A percentile compares a stretch with the other conserved stretches of the same genome.
Conservation (phyloP, 2,329 filamentous ascomycete species). For the Daldinia eschscholtzii region DNA sequence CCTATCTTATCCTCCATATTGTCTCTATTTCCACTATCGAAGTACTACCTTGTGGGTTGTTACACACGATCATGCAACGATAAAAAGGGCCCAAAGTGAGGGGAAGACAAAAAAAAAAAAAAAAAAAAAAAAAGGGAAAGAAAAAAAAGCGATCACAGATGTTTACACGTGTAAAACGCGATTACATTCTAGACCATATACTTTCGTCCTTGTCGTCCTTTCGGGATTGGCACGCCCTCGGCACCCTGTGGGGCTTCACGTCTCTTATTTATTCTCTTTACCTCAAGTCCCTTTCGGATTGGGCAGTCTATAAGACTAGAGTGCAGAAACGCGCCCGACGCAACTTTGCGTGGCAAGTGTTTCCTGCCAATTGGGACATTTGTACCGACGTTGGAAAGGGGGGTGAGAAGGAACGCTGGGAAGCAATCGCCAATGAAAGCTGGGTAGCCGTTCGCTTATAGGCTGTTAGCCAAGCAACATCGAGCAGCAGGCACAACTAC, state of each 20-base stretch:
- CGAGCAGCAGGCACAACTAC: slow-evolving; percentile 21
- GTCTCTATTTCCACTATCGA: slow-evolving; percentile 1
- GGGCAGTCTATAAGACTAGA: slow-evolving; percentile 22
- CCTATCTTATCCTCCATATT: slow-evolving; percentile 18
- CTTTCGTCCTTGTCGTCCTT: slow-evolving; percentile 10
- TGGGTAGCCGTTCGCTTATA: slow-evolving; percentile 27
- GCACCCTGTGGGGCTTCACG: slow-evolving; percentile 28
- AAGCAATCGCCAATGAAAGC: slow-evolving; percentile 25
- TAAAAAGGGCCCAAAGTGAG: background rate
- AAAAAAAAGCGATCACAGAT: slow-evolving; percentile 10
- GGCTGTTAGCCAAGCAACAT: slow-evolving; percentile 32
- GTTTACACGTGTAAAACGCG: slow-evolving; percentile 21
- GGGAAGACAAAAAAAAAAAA: slow-evolving; percentile 4
- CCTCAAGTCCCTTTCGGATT: slow-evolving; percentile 32
- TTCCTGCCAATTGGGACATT: slow-evolving; percentile 38
- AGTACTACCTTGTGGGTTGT: background rate
- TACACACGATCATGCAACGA: background rate
- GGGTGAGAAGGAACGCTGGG: slow-evolving; percentile 16
- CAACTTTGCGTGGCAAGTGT: slow-evolving; percentile 35
- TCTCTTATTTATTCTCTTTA: slow-evolving; percentile 25
- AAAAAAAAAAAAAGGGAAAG: slow-evolving; percentile 6
- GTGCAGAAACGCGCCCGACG: slow-evolving; percentile 37
- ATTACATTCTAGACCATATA: slow-evolving; percentile 21
- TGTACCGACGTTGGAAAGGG: slow-evolving; percentile 22
- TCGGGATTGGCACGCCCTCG: slow-evolving; percentile 21